Evolutionary conservation across 2,329 filamentous ascomycete genomes (phyloP).

Genomic region (Ophiosphaerella korrae): DNA sequence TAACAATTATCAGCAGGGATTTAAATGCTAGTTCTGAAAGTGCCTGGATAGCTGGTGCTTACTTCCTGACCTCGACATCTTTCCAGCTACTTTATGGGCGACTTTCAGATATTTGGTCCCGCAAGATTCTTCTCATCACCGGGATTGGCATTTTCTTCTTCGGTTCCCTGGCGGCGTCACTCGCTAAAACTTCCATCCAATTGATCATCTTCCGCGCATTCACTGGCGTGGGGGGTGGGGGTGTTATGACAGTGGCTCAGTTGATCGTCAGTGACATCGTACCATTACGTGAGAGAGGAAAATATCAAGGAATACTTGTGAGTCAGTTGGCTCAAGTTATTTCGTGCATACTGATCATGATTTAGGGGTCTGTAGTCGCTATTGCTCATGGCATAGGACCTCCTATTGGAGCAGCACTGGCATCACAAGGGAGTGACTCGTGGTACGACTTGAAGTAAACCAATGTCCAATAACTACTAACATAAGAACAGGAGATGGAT

Average conservation of each 20-base stretch:
- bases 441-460: conserved; percentile 11
- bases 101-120: conserved; percentile 65
- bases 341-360: neutral
- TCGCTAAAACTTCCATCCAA: conserved; percentile 56
- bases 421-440: conserved; percentile 22
- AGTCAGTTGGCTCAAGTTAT: neutral
- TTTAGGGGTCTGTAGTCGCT: conserved; percentile 43
- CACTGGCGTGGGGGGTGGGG: conserved; percentile 68
- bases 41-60: conserved; percentile 61
- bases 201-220: conserved; percentile 65
- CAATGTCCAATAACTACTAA: neutral
- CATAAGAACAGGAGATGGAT: conserved; percentile 21
- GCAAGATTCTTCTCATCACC: conserved; percentile 53
- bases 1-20: conserved; percentile 31
- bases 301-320: conserved; percentile 44
- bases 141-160: conserved; percentile 53
- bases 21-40: conserved; percentile 54
- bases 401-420: conserved; percentile 33
- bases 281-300: conserved; percentile 45
- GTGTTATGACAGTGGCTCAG: conserved; percentile 55
- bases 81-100: conserved; percentile 70
- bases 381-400: conserved; percentile 34
- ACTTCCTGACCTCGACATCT: conserved; percentile 63
- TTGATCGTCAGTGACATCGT: conserved; percentile 48
- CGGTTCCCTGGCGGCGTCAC: conserved; percentile 63